A percentile compares a stretch with the other conserved stretches of the same genome.
Conservation (phyloP, 2,329 filamentous ascomycete species). For the Colletotrichum theobromicola region DNA sequence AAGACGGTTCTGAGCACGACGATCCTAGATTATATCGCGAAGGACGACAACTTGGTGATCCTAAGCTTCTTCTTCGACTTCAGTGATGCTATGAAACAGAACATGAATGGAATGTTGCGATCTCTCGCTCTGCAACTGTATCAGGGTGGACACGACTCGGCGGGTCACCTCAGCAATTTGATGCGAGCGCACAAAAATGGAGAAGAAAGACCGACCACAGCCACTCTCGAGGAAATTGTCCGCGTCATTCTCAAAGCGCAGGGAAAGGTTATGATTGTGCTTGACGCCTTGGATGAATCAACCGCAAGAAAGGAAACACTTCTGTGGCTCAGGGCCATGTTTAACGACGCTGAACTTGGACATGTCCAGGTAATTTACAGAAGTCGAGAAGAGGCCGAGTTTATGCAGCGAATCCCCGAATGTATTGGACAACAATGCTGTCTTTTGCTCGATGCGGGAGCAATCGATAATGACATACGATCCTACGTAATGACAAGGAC, state of each 20-base stretch:
- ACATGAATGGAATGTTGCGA: not conserved
- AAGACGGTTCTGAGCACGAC: conserved; percentile 24
- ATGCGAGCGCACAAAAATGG: not conserved
- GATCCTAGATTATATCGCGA: conserved; percentile 17
- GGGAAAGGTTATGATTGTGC: not conserved
- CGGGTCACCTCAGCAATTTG: not conserved
- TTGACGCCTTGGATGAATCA: conserved; percentile 1
- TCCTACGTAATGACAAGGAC: not conserved
- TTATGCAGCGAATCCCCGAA: not conserved
- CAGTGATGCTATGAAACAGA: conserved; percentile 24
- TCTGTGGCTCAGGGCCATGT: not conserved
- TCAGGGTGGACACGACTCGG: not conserved
- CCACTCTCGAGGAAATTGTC: not conserved
- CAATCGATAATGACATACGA: not conserved
- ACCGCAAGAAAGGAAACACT: not conserved
- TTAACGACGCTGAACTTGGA: not conserved
- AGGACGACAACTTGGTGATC: not conserved
- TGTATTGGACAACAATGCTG: not conserved
- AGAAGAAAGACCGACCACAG: fast-evolving
- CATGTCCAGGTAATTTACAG: not conserved
- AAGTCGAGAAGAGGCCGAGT: not conserved
- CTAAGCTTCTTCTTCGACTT: conserved; percentile 28
- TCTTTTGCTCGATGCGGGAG: not conserved
- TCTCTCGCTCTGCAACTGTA: conserved; percentile 28
- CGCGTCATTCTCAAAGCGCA: not conserved